Percentiles rank a stretch among this genome's conserved stretches.
phyloP scores from a whole-genome alignment of 495 filamentous ascomycete genomes.

The Geoglossum glabrum region DNA sequence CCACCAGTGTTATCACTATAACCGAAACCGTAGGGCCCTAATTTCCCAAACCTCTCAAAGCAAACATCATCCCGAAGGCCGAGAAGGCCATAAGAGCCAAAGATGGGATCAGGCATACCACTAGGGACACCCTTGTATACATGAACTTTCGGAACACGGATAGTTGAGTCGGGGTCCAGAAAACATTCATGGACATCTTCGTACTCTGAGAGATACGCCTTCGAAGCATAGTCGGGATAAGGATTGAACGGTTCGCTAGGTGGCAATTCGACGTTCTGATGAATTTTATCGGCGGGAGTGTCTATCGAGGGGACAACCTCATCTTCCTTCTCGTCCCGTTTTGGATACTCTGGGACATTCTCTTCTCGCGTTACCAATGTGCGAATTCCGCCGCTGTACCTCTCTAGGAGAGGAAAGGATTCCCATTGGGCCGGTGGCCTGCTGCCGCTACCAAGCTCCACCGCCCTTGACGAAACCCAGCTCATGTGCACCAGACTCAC shows the following conservation, averaged over 20 bases:
- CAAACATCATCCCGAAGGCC: conserved; percentile 74
- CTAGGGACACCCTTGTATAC: conserved; percentile 52
- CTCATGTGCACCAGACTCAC: conserved; percentile 49
- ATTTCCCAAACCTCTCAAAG: conserved; percentile 77
- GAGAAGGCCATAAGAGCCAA: conserved; percentile 65
- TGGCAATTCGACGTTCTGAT: neutral
- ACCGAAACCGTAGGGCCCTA: conserved; percentile 78
- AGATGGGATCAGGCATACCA: conserved; percentile 63
- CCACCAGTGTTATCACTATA: conserved; percentile 62
- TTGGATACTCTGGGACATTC: conserved; percentile 43
- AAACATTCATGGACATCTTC: conserved; percentile 55
- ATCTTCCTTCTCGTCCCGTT: conserved; percentile 34
- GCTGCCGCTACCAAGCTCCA: conserved; percentile 32
- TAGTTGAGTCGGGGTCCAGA: conserved; percentile 40
- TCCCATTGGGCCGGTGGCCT: conserved; percentile 57
- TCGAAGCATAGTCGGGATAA: conserved; percentile 44
- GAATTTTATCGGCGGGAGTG: neutral
- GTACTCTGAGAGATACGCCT: conserved; percentile 35
- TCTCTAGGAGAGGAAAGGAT: conserved; percentile 53
- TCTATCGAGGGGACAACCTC: neutral
- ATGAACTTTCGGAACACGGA: conserved; percentile 37
- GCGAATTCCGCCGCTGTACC: conserved; percentile 70
- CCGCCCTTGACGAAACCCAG: conserved; percentile 36
- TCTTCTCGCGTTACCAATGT: conserved; percentile 38
- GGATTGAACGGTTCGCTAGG: conserved; percentile 40